Evolutionary conservation across 495 filamentous ascomycete species (phyloP).

Genomic region (Penicillium antarcticum): DNA sequence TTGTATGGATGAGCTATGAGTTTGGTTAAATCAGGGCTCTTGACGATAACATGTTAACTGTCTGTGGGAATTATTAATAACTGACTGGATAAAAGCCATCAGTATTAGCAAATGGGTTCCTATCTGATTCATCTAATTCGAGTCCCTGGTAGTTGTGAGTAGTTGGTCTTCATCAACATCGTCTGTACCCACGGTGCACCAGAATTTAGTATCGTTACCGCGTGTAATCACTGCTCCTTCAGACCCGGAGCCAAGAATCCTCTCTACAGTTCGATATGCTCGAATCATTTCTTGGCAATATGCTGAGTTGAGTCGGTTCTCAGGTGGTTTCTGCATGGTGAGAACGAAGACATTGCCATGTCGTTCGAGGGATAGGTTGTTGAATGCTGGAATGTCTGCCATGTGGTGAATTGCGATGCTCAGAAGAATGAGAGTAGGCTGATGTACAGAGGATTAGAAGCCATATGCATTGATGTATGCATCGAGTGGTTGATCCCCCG

Average conservation of each 20-base stretch:
- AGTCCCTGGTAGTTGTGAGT: constrained; percentile 30
- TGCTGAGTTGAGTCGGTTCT: constrained; percentile 44
- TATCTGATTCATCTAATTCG: constrained; percentile 45
- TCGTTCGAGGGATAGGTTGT: constrained; percentile 25
- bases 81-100: constrained; percentile 48
- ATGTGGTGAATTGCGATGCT: neutral
- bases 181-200: constrained; percentile 36
- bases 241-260: constrained; percentile 32
- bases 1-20: constrained; percentile 40
- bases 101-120: constrained; percentile 45
- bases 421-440: neutral
- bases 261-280: constrained; percentile 42
- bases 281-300: constrained; percentile 49
- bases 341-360: constrained; percentile 45
- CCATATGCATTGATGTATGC: neutral
- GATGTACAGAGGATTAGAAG: too few species aligned
- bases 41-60: neutral
- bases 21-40: neutral
- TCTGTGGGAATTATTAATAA: too few species aligned
- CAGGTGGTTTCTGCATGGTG: constrained; percentile 47
- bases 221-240: constrained; percentile 47
- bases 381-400: constrained; percentile 23
- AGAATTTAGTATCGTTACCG: constrained; percentile 49
- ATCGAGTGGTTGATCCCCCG: constrained; percentile 14
- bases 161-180: neutral